Base-by-base conservation (phyloP, 2,329 filamentous ascomycete genomes). In the Colletotrichum navitas region DNA sequence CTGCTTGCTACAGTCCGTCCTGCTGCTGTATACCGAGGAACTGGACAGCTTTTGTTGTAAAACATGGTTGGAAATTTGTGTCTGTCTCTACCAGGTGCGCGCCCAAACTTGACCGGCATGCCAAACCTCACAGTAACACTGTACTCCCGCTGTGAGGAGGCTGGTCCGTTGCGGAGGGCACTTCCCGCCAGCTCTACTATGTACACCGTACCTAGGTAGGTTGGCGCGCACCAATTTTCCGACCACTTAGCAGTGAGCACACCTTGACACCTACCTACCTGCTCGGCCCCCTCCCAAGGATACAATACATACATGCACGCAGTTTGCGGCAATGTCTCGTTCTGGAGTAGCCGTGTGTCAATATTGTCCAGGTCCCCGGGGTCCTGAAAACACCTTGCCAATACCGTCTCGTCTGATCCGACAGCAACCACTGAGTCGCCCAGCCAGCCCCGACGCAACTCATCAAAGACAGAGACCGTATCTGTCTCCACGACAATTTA, bases 401-500 rank as follows among this genome's bases (percentile, higher is more conserved):
- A 43, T 24, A 21, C 36, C 36, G 24, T 43, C 24, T 39, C 43
- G 61, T 63, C 49, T 63, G 49, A 54, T 29, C 36, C 36, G 16
- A 32, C 6, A n/a, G 34, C 34, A 29, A 18, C 43, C 47, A 24
- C 59, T 24, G 26, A 21, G 49, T 32, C 24, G 58, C 14, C 32
- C 52, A 52, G 51, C 36, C 24, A 41, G 32, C n/a, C n/a, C n/a
- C n/a, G 26, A 52, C 29, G 43, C 58, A 59, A 12, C 51, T 36
- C 29, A 49, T 49, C 26, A 47, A 52, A 55, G 34, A 16, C 24
- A 43, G 12, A 29, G 26, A 43, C 16, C 24, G 21, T 39, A 24
- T 45, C 68, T 47, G 45, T 52, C 68, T 54, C 59, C 51, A 63
- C 68, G 65, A 63, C 39, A 39, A 63, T 60, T 71, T 64, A 45